Base-by-base conservation (phyloP, 345 rosid genomes). In the Dipteronia dyeriana region DNA sequence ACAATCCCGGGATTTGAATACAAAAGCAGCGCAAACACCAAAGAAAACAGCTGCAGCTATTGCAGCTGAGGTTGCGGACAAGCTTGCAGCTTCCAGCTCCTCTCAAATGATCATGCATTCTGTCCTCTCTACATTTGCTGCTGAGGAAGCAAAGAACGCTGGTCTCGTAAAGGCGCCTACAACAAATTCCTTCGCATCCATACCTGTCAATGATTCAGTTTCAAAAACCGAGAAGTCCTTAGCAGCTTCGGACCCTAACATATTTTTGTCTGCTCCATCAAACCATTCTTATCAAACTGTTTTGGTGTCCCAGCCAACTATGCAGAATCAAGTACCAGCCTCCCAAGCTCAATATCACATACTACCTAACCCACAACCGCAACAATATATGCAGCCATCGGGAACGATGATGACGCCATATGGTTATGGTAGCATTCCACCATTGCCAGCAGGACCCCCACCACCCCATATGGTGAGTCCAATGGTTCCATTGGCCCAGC, bases 31-130 rank as follows among this genome's bases (percentile, higher is more conserved):
- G 76, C 89, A 91, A 79, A 77, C 91, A 17, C 85, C 90, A 26
- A 89, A 79, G 87, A 88, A 82, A 83, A 91, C 91, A 0, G 90
- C 98, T 76, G 97, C 99, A 62, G 88, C 90, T 69, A 88, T 96
- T 79, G 99, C 98, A 79, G 99, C 98, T 0, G 95, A 94, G 94
- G 97, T 96, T 79, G 97, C 97, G 47, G 98, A 92, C 82, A 90
- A 88, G 84, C 94, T 92, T 64, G 79, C 97, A 38, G 92, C 99
- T 43, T 96, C 98, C 2, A 90, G 88, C 83, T 94, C 97, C 49
- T 94, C 99, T 41, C 97, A 92, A 65, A 76, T 96, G 89, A 96
- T 96, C 67, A 94, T 92, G 99, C 97, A 88, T 38, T 91, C 97
- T 31, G 95, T 92, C 73, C 88, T 96, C 38, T 96, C 97, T 16